Base-by-base conservation (phyloP, 1,139 yeast species). In the Lodderomyces jiufengensis region DNA sequence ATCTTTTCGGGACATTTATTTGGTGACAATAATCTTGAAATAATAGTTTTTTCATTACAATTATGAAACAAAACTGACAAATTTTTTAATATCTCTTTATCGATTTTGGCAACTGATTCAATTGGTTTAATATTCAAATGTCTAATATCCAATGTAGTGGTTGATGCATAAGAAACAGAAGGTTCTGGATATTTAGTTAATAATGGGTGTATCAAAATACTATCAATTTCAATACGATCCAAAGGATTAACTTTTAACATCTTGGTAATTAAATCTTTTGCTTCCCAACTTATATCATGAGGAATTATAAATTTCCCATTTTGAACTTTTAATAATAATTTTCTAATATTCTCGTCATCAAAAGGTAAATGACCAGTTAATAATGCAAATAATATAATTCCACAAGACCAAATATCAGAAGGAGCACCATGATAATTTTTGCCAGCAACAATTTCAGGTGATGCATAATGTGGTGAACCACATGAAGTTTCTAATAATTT, bases 401-500 rank as follows among this genome's bases (percentile, higher is more conserved):
- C 98, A 63, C 98, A 92, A 9, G 97, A 88, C 99, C 99, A 92
- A 36, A 92, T 92, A 60, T 92, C 99, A 26, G 95, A 82, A 21
- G 96, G 97, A 13, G 95, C 92, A 11, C 98, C 98, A 55, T 92
- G 97, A 57, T 92, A 92, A 43, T 80, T 85, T 46, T 83, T 78
- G 31, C 98, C 98, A 9, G 95, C 86, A 3, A 92, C 97, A 47
- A 92, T 92, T 59, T 92, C 98, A 0, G 98, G 98, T 10, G 96
- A 86, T 1, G 98, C 98, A 61, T 92, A 92, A 61, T 94, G 98
- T 15, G 98, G 98, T 15, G 97, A 87, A 1, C 99, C 99, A 63
- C 99, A 92, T 23, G 95, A 83, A 1, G 98, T 92, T 57, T 92
- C 97, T 39, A 94, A 70, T 54, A 92, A 65, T 50, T 84, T 77